Conservation (phyloP, 2,329 filamentous ascomycete species). For the Xylaria sp. region DNA sequence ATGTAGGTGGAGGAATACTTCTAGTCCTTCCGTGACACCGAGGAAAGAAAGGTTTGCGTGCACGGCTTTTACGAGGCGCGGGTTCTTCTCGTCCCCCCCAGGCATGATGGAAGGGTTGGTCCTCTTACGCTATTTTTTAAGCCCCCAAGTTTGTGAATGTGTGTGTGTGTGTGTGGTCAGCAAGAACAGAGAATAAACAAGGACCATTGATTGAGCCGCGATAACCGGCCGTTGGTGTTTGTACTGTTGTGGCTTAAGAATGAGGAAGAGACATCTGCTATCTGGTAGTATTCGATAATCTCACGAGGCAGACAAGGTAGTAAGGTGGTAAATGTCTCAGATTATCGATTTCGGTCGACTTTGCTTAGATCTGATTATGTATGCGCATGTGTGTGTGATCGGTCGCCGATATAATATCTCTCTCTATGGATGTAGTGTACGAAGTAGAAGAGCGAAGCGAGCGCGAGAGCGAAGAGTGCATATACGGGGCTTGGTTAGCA, state of each 20-base stretch:
- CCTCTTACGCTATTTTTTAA: constrained; percentile 11
- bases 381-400: too few relatives aligned
- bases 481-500: not conserved
- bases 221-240: not conserved
- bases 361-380: not conserved
- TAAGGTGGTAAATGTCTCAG: too few relatives aligned
- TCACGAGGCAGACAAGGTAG: too few relatives aligned
- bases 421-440: too few relatives aligned
- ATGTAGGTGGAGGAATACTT: not conserved
- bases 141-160: not conserved
- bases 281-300: too few relatives aligned
- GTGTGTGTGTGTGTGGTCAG: constrained; percentile 9
- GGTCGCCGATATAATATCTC: too few relatives aligned
- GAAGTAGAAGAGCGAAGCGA: not conserved
- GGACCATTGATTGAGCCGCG: not conserved
- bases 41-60: not conserved
- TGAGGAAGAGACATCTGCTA: too few relatives aligned
- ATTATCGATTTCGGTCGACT: too few relatives aligned
- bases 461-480: not conserved
- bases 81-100: constrained; percentile 1
- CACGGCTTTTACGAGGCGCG: not conserved
- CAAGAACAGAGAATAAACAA: not conserved
- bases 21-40: constrained; percentile 1
- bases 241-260: too few relatives aligned
- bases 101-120: not conserved